These are phyloP conservation scores for Hippophae gyantsensis DNA, from an alignment of 306 rosid genomes.

Conservation along the genomic window DNA sequence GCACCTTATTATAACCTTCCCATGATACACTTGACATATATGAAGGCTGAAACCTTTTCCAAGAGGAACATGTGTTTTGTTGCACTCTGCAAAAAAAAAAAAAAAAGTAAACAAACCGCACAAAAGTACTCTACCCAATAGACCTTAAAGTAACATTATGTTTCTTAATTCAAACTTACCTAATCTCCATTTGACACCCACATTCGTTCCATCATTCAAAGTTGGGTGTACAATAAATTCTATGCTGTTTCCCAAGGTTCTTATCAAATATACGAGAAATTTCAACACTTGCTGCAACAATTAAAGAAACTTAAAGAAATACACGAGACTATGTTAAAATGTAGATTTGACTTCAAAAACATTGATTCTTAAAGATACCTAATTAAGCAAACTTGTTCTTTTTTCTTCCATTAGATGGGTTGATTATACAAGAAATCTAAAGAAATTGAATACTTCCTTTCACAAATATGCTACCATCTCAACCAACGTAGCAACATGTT, in stretches of 20 bases:
- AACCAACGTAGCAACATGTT: no score
- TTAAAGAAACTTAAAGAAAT: conserved; percentile 4
- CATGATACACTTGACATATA: conserved; percentile 40
- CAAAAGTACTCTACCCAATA: not conserved
- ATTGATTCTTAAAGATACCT: no score
- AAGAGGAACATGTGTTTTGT: conserved; percentile 25
- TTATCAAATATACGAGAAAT: conserved; percentile 31
- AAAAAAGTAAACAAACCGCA: not conserved
- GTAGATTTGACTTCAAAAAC: no score
- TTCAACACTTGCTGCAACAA: conserved; percentile 50
- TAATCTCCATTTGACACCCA: conserved; percentile 59
- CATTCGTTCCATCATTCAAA: conserved; percentile 41
- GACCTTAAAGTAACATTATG: not conserved
- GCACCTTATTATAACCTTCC: conserved; percentile 58
- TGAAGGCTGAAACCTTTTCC: conserved; percentile 57
- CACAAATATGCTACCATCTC: no score
- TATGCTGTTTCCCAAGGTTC: conserved; percentile 26
- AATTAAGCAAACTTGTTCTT: no score
- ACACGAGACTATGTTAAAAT: not conserved
- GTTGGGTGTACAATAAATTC: conserved; percentile 43
- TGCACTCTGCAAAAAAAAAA: conserved; percentile 35
- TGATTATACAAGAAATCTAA: not conserved
- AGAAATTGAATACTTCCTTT: not conserved
- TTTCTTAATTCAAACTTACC: conserved; percentile 24
- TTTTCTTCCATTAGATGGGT: not conserved